phyloP scores from a whole-genome alignment of 306 rosid genomes.

The Bauhinia variegata region DNA sequence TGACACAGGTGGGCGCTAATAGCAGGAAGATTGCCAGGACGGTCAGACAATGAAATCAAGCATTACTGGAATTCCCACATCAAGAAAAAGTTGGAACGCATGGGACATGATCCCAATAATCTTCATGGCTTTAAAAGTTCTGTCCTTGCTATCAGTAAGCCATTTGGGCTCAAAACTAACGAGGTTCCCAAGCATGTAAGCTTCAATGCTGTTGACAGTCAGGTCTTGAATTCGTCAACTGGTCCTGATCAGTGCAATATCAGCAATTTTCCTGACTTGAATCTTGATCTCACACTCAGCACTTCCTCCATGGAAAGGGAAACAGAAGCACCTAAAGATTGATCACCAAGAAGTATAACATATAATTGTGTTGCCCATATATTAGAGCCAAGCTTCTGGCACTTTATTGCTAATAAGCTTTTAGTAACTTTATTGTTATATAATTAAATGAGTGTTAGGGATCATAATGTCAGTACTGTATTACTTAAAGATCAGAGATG shows the following conservation, averaged over 20 bases:
- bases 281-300: conserved; percentile 46
- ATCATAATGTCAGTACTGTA: too few species aligned
- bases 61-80: conserved; percentile 52
- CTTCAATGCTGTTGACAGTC: too few species aligned
- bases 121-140: background rate
- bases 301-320: background rate
- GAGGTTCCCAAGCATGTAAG: too few species aligned
- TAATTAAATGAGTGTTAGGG: too few species aligned
- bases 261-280: conserved; percentile 38
- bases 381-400: too few species aligned
- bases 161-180: background rate
- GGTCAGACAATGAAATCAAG: conserved; percentile 57
- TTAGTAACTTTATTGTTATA: too few species aligned
- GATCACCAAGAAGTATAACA: background rate
- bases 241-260: background rate
- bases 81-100: conserved; percentile 36
- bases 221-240: too few species aligned
- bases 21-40: conserved; percentile 60
- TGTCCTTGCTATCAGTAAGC: background rate
- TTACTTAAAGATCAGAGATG: too few species aligned
- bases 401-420: too few species aligned
- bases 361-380: too few species aligned
- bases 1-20: conserved; percentile 58
- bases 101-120: conserved; percentile 25
- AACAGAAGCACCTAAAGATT: background rate